Evolutionary conservation across 1,139 yeast species (phyloP).

Genomic region (Schwanniomyces etchellsii): DNA sequence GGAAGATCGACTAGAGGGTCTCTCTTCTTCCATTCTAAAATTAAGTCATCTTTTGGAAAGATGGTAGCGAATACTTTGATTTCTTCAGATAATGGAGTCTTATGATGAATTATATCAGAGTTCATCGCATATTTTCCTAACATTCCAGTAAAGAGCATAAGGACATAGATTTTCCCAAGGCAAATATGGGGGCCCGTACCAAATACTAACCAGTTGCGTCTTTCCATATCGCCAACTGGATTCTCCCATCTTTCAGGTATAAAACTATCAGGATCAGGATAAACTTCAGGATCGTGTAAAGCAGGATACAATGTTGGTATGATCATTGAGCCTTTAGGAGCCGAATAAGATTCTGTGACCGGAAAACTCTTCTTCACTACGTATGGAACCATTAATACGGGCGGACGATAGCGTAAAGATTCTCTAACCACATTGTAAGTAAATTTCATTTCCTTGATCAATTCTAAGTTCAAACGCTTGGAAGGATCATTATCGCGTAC

Average conservation of each 20-base stretch:
- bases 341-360: slow-evolving; percentile 74
- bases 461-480: slow-evolving; percentile 55
- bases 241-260: slow-evolving; percentile 90
- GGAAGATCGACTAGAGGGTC: no score
- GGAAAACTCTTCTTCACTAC: slow-evolving; percentile 84
- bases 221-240: slow-evolving; percentile 47
- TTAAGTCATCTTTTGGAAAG: slow-evolving; percentile 94
- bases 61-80: slow-evolving; percentile 96
- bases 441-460: slow-evolving; percentile 81
- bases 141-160: slow-evolving; percentile 83
- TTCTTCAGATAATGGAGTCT: slow-evolving; percentile 80
- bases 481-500: slow-evolving; percentile 75
- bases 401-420: slow-evolving; percentile 91
- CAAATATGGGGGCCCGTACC: slow-evolving; percentile 98
- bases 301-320: slow-evolving; percentile 95
- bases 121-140: slow-evolving; percentile 83
- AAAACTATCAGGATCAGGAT: slow-evolving; percentile 88
- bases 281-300: slow-evolving; percentile 93
- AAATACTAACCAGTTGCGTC: slow-evolving; percentile 91
- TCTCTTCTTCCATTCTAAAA: slow-evolving; percentile 66
- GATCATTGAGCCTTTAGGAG: slow-evolving; percentile 96
- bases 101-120: slow-evolving; percentile 75
- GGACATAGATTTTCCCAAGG: slow-evolving; percentile 88
- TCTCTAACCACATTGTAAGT: slow-evolving; percentile 90
- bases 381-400: slow-evolving; percentile 96